These are phyloP conservation scores for Metschnikowia borealis DNA, from an alignment of 805 yeast species.

Conservation along the genomic window DNA sequence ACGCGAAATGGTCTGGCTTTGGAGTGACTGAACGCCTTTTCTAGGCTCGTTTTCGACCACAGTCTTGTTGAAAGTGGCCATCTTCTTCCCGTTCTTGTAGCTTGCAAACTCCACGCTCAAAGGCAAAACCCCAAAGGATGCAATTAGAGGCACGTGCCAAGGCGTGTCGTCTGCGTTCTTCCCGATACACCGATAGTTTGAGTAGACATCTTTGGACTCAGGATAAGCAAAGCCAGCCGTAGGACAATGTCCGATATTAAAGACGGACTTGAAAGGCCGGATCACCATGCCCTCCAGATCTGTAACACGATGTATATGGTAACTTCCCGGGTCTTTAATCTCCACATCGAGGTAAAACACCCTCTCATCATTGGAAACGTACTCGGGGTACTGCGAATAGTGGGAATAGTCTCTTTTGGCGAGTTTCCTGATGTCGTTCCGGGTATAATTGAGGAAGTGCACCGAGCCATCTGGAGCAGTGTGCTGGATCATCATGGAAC, in stretches of 20 bases:
- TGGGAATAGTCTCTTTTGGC: conserved; percentile 29
- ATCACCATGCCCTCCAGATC: conserved; percentile 63
- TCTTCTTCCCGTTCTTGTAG: conserved; percentile 23
- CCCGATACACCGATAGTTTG: conserved; percentile 53
- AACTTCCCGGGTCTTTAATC: conserved; percentile 67
- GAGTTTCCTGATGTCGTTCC: conserved; percentile 48
- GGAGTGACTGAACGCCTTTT: conserved; percentile 13
- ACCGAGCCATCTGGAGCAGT: conserved; percentile 52
- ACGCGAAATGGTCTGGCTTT: conserved; percentile 22
- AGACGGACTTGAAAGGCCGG: conserved; percentile 55
- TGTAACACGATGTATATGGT: conserved; percentile 60
- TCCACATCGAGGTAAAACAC: conserved; percentile 65
- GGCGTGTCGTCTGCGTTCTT: conserved; percentile 38
- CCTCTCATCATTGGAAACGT: conserved; percentile 28
- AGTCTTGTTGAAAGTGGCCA: conserved; percentile 23
- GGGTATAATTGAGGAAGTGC: conserved; percentile 50
- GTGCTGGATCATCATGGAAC: conserved; percentile 59
- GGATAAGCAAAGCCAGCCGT: conserved; percentile 50
- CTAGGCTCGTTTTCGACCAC: conserved; percentile 22
- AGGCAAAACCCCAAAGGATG: conserved; percentile 77
- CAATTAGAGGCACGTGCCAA: conserved; percentile 42
- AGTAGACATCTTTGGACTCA: conserved; percentile 16
- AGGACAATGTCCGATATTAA: conserved; percentile 77
- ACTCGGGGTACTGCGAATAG: conserved; percentile 23
- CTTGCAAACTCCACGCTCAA: conserved; percentile 25